Conservation (phyloP, 352 stramenopile genomes). For the Phytophthora lateralis region DNA sequence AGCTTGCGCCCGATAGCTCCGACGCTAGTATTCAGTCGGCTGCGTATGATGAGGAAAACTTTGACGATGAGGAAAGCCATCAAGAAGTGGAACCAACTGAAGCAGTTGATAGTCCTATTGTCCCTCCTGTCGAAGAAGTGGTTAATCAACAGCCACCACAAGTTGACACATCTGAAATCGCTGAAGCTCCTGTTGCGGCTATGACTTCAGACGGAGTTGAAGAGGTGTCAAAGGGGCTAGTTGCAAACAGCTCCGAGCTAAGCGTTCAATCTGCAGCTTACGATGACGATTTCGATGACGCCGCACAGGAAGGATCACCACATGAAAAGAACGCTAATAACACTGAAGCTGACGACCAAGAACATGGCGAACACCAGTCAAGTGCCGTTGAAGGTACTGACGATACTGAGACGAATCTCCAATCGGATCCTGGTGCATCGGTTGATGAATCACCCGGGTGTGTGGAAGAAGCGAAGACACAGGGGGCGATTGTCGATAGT, state of each 20-base stretch:
- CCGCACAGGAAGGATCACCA: slow-evolving; percentile 5
- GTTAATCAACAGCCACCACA: slow-evolving; percentile 4
- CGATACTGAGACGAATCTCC: neutral
- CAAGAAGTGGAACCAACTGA: slow-evolving; percentile 11
- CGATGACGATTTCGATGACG: slow-evolving; percentile 33
- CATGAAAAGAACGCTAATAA: neutral
- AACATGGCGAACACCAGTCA: slow-evolving; percentile 1
- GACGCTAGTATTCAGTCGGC: slow-evolving; percentile 25
- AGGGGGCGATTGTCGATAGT: slow-evolving; percentile 4
- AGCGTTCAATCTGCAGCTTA: slow-evolving; percentile 27
- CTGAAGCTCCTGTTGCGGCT: neutral
- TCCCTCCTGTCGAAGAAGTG: slow-evolving; percentile 5
- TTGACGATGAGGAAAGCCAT: slow-evolving; percentile 26
- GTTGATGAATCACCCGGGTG: neutral
- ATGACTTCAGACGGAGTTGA: neutral
- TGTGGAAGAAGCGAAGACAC: neutral
- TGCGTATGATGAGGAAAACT: slow-evolving; percentile 32
- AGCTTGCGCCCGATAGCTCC: slow-evolving; percentile 13
- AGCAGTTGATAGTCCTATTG: neutral
- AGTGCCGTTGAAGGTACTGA: neutral
- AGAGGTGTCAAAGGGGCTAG: slow-evolving; percentile 9
- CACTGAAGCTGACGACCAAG: slow-evolving; percentile 11
- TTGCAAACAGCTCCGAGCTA: slow-evolving; percentile 20
- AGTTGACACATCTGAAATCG: neutral
- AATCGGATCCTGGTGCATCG: neutral